Evolutionary conservation across 1,139 yeast species (phyloP).

Genomic region (Scheffersomyces cryptocercus): DNA sequence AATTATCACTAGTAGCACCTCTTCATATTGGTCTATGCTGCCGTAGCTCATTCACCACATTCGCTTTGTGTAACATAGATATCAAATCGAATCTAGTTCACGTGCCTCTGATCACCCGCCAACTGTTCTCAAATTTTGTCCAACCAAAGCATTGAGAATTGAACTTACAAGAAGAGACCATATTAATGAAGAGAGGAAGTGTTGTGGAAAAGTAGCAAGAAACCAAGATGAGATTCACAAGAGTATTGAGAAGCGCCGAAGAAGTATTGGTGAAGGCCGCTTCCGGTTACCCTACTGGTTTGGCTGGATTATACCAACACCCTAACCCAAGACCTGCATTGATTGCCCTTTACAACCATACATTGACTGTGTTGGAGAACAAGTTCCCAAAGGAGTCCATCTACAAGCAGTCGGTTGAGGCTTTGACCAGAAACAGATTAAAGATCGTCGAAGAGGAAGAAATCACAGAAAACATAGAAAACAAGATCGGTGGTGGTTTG

Average conservation of each 20-base stretch:
- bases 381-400: constrained; percentile 72
- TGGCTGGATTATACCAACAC: constrained; percentile 76
- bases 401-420: constrained; percentile 75
- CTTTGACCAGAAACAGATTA: constrained; percentile 70
- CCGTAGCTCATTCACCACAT: no score
- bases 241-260: constrained; percentile 50
- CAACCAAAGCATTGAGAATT: constrained; percentile 10
- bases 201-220: constrained; percentile 17
- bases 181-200: not conserved
- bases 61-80: not conserved
- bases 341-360: constrained; percentile 67
- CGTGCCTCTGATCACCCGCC: constrained; percentile 11
- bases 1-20: no score
- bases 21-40: no score
- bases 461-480: constrained; percentile 67
- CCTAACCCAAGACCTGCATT: constrained; percentile 86
- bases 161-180: not conserved
- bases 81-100: not conserved
- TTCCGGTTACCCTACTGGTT: constrained; percentile 74
- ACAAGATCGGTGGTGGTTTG: constrained; percentile 76
- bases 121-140: constrained; percentile 7
- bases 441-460: constrained; percentile 65
- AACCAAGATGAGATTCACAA: constrained; percentile 47
- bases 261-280: constrained; percentile 68
- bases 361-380: constrained; percentile 56